A percentile compares a stretch with the other conserved stretches of the same genome.
phyloP scores from a whole-genome alignment of 306 rosid genomes.

The Cucurbita maxima region DNA sequence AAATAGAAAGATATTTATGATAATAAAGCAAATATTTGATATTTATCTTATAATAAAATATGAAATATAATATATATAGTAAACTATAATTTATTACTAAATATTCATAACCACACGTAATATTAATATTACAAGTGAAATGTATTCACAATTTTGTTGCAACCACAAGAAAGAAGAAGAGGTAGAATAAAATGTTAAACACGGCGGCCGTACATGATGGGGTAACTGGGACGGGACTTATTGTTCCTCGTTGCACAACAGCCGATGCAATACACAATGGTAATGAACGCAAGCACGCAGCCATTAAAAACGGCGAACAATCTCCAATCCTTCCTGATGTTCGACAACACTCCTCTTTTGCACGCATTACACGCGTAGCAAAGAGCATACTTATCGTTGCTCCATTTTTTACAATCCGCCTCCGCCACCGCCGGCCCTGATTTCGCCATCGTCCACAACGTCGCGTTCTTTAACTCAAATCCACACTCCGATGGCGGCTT shows the following conservation, averaged over 20 bases:
- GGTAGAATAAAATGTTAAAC: background rate
- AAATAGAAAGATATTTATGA: too few relatives aligned
- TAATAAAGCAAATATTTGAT: too few relatives aligned
- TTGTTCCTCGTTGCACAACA: constrained; percentile 36
- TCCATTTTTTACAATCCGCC: constrained; percentile 53
- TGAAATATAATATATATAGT: too few relatives aligned
- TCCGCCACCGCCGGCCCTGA: constrained; percentile 17
- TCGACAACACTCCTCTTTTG: constrained; percentile 57
- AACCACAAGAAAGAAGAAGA: background rate
- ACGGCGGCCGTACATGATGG: background rate
- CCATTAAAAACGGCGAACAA: constrained; percentile 34
- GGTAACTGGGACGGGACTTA: background rate
- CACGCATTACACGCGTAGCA: constrained; percentile 81
- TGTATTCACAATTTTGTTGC: too few relatives aligned
- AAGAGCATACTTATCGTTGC: constrained; percentile 23
- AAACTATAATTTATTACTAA: too few relatives aligned
- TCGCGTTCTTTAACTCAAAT: constrained; percentile 43
- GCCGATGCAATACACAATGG: constrained; percentile 36
- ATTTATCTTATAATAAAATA: too few relatives aligned
- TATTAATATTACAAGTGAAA: too few relatives aligned
- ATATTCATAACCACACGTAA: too few relatives aligned
- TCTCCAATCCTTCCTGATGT: constrained; percentile 55
- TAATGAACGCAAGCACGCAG: constrained; percentile 18
- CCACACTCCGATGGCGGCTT: constrained; percentile 69
- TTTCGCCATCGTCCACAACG: constrained; percentile 48